Base-by-base conservation (phyloP, 768 basidiomycete genomes). In the Agrocybe chaxingu region DNA sequence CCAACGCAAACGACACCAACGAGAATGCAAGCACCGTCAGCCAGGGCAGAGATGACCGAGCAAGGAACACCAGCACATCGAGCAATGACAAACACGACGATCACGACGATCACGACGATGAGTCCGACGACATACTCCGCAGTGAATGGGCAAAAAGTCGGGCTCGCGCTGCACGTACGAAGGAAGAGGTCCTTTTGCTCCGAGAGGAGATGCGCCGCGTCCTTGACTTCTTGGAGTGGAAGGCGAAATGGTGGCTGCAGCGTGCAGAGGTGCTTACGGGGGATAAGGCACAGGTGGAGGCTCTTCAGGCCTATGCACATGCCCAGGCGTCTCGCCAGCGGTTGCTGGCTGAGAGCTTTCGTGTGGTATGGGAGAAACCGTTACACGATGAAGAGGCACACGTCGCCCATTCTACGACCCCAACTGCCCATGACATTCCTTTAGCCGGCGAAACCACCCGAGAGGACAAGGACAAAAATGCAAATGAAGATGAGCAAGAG, bases 191-290 rank as follows among this genome's bases (percentile, higher is more conserved):
- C 0, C 16, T 39, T n/a, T 47, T 59, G 7, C 16, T 62, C 1
- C 45, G 44, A 30, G 62, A 63, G 36, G 62, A 63, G 42, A 63
- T 64, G 57, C 36, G 51, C 3, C 37, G 54, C 9, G 54, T 51
- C 2, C 36, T 57, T 13, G 51, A 36, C n/a, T 62, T 56, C 33
- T 34, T 64, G 8, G 44, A 51, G 0, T 62, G 57, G 57, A 53
- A 52, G 39, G 33, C 50, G 12, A 39, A 40, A 5, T 39, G 39
- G 44, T 58, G 57, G 57, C 31, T n/a, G 44, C 10, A 31, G 11
- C 3, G 51, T 58, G 1, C 12, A 12, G 31, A 36, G 10, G 30
- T 7, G 6, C 24, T 41, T 24, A 7, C 40, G 3, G 33, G 6
- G 4, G 40, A 45, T 6, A 13, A 34, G n/a, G 51, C 49, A 3